A percentile compares a stretch with the other conserved stretches of the same genome.
phyloP scores from a whole-genome alignment of 2,329 filamentous ascomycete genomes.

The Gaeumannomyces sp. region DNA sequence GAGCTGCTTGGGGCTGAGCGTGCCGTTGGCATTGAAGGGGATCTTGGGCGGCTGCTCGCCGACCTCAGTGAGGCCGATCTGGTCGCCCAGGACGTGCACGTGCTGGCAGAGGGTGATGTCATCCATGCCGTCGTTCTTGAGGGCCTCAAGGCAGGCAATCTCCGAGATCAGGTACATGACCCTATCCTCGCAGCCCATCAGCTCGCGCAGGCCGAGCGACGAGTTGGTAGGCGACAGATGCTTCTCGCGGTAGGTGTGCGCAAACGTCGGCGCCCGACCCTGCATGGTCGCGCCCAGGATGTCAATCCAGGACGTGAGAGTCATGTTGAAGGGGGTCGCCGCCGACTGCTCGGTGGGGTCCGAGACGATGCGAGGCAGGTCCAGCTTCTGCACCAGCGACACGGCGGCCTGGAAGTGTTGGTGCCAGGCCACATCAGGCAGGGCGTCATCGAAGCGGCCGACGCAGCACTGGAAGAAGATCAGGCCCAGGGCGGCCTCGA shows the following conservation, averaged over 20 bases:
- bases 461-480: constrained; percentile 96
- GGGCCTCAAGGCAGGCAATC: constrained; percentile 88
- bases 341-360: constrained; percentile 51
- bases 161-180: constrained; percentile 99
- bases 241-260: constrained; percentile 93
- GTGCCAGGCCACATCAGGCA: constrained; percentile 93
- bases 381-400: constrained; percentile 77
- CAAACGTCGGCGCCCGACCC: constrained; percentile 77
- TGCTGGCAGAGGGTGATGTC: constrained; percentile 83
- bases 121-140: constrained; percentile 78
- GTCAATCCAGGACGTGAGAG: constrained; percentile 89
- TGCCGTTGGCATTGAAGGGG: constrained; percentile 62
- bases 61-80: constrained; percentile 76
- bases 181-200: constrained; percentile 96
- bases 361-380: constrained; percentile 64
- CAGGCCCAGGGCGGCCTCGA: constrained; percentile 88
- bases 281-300: constrained; percentile 92
- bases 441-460: constrained; percentile 73
- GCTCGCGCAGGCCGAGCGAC: constrained; percentile 70
- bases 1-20: constrained; percentile 75
- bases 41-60: constrained; percentile 51
- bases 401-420: constrained; percentile 92
- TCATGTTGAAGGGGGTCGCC: constrained; percentile 90
- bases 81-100: constrained; percentile 78
- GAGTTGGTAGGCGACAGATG: constrained; percentile 63